Percentiles rank a stretch among this genome's conserved stretches.
Evolutionary conservation across 768 basidiomycete species (phyloP).

Genomic region (Hypholoma sublateritium): DNA sequence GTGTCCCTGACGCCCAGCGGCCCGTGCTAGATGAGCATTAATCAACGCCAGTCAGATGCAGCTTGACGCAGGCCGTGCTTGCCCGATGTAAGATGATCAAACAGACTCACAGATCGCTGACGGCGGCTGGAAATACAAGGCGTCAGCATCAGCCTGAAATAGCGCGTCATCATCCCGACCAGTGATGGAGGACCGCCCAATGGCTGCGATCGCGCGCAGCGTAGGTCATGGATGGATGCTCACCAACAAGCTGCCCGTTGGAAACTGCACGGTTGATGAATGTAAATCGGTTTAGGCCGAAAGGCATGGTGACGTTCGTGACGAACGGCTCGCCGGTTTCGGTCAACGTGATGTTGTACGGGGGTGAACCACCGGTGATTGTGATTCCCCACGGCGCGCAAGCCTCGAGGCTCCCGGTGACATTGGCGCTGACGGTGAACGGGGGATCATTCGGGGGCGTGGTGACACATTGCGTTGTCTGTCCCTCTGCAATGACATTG

Average conservation of each 20-base stretch:
- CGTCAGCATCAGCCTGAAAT: background rate
- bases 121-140: conserved; percentile 23
- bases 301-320: conserved; percentile 36
- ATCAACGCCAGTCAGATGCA: background rate
- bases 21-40: conserved; percentile 30
- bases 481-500: conserved; percentile 22
- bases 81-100: background rate
- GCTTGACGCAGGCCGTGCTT: no score
- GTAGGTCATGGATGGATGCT: conserved; percentile 12
- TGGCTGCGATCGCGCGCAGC: background rate
- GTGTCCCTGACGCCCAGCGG: conserved; percentile 32
- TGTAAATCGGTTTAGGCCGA: conserved; percentile 31
- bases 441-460: conserved; percentile 16
- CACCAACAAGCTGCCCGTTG: conserved; percentile 33
- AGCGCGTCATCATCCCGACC: no score
- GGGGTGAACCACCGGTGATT: conserved; percentile 38
- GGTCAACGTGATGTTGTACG: conserved; percentile 37
- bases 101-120: conserved; percentile 41
- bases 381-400: conserved; percentile 43
- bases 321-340: conserved; percentile 30
- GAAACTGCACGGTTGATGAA: conserved; percentile 38
- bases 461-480: conserved; percentile 29
- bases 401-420: conserved; percentile 34
- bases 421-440: conserved; percentile 36
- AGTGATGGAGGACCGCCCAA: no score